Evolutionary conservation across 306 rosid genomes (phyloP).

Genomic region (Sesbania bispinosa): DNA sequence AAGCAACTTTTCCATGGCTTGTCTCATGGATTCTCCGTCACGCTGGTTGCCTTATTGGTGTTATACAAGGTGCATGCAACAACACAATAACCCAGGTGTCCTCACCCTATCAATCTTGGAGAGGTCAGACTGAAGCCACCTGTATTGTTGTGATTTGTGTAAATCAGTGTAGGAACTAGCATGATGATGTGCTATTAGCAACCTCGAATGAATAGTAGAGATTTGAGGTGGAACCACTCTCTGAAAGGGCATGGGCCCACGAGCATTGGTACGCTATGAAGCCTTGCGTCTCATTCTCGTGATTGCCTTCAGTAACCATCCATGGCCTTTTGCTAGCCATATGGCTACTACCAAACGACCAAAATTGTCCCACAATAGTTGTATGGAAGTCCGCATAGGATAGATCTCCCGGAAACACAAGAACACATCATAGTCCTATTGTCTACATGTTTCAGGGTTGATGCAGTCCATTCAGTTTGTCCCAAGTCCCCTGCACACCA

Average conservation of each 20-base stretch:
- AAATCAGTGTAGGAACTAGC: conserved; percentile 63
- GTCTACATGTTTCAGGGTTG: conserved; percentile 50
- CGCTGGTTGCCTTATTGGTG: conserved; percentile 64
- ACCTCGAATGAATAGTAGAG: conserved; percentile 66
- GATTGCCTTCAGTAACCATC: conserved; percentile 84
- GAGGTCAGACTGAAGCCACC: conserved; percentile 53
- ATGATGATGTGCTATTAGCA: conserved; percentile 40
- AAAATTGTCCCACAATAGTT: conserved; percentile 71
- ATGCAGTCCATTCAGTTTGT: conserved; percentile 65
- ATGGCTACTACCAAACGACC: conserved; percentile 71
- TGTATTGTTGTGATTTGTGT: conserved; percentile 46
- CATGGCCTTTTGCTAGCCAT: conserved; percentile 72
- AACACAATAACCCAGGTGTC: conserved; percentile 65
- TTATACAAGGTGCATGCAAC: conserved; percentile 80
- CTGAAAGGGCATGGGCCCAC: conserved; percentile 67
- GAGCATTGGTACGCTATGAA: conserved; percentile 59
- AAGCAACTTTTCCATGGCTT: conserved; percentile 55
- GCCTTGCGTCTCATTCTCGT: conserved; percentile 49
- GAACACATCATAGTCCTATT: conserved; percentile 62
- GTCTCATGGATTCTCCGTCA: conserved; percentile 84
- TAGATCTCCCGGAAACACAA: conserved; percentile 63
- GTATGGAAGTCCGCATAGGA: conserved; percentile 63
- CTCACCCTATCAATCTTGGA: conserved; percentile 41
- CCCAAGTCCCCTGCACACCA: conserved; percentile 60
- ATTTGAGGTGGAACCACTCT: conserved; percentile 66